Percentiles rank a stretch among this genome's conserved stretches.
Conservation (phyloP, 2,329 filamentous ascomycete species). For the Grosmannia huntii region DNA sequence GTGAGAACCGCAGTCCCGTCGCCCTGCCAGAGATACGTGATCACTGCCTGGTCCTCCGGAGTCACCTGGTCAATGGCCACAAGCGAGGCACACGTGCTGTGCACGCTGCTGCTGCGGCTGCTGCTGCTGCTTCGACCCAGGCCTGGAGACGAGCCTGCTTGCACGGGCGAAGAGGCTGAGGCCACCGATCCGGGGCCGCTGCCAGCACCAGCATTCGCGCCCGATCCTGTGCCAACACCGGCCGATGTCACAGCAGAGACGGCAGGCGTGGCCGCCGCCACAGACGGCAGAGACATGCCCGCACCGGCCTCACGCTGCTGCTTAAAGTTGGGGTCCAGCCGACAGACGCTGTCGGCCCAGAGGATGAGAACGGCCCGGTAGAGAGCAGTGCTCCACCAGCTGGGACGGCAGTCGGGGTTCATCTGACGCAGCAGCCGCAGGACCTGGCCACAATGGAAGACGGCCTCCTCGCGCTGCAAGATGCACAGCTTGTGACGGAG, state of each 20-base stretch:
- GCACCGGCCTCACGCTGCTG: conserved; percentile 9
- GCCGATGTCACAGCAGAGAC: background rate
- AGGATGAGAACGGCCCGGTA: conserved; percentile 54
- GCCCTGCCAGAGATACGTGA: conserved; percentile 25
- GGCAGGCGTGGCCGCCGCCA: background rate
- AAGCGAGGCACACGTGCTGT: background rate
- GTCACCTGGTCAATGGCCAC: conserved; percentile 27
- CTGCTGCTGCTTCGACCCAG: background rate
- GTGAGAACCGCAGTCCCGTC: conserved; percentile 25
- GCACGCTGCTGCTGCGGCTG: background rate
- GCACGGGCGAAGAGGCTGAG: background rate
- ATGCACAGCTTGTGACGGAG: conserved; percentile 51
- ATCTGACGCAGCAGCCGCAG: conserved; percentile 48
- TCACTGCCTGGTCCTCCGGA: conserved; percentile 24
- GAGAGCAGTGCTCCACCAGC: conserved; percentile 59
- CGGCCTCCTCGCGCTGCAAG: conserved; percentile 46
- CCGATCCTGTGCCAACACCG: background rate
- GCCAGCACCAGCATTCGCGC: background rate
- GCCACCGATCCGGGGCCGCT: background rate
- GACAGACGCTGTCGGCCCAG: conserved; percentile 47
- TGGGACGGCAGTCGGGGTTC: conserved; percentile 45
- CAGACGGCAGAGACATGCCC: background rate
- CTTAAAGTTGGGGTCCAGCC: conserved; percentile 29
- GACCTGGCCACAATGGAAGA: conserved; percentile 57
- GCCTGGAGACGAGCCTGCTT: background rate